Evolutionary conservation across 2,329 filamentous ascomycete species (phyloP).

Genomic region (Phaeosphaeria sp.): DNA sequence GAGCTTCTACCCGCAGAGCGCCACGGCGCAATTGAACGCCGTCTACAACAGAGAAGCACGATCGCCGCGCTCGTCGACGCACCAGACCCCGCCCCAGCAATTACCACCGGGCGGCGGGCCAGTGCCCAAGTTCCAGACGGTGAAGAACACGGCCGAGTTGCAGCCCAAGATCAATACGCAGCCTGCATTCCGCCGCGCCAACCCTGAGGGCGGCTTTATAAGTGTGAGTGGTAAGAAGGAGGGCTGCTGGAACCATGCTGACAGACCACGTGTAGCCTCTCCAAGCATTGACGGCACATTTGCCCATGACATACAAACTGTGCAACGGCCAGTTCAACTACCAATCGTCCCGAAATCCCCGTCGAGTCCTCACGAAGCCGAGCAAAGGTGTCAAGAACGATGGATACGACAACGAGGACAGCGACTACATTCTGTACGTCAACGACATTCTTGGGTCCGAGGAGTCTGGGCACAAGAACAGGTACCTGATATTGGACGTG

Average conservation of each 20-base stretch:
- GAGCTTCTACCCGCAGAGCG: constrained; percentile 74
- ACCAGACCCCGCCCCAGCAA: constrained; percentile 57
- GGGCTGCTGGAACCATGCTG: constrained; percentile 13
- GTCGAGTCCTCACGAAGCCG: constrained; percentile 94
- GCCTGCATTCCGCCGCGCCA: constrained; percentile 88
- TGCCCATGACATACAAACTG: constrained; percentile 95
- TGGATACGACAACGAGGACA: constrained; percentile 98
- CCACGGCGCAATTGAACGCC: constrained; percentile 74
- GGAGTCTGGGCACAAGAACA: constrained; percentile 98
- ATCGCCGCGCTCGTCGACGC: constrained; percentile 53
- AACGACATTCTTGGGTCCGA: constrained; percentile 98
- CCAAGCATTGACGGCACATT: constrained; percentile 90
- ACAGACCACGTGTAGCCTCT: constrained; percentile 69
- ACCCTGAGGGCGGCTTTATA: constrained; percentile 97
- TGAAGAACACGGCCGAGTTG: constrained; percentile 75
- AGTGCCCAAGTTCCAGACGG: constrained; percentile 86
- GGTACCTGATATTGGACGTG: constrained; percentile 96
- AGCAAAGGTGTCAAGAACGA: constrained; percentile 99
- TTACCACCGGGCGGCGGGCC: constrained; percentile 63
- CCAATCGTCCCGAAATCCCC: constrained; percentile 94
- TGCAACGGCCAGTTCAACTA: constrained; percentile 99
- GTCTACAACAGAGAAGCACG: constrained; percentile 64
- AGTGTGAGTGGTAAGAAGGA: constrained; percentile 69
- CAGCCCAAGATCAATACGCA: constrained; percentile 84
- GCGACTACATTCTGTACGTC: constrained; percentile 98